Conservation (phyloP, 2,329 filamentous ascomycete species). For the Penicillium corylophilum region DNA sequence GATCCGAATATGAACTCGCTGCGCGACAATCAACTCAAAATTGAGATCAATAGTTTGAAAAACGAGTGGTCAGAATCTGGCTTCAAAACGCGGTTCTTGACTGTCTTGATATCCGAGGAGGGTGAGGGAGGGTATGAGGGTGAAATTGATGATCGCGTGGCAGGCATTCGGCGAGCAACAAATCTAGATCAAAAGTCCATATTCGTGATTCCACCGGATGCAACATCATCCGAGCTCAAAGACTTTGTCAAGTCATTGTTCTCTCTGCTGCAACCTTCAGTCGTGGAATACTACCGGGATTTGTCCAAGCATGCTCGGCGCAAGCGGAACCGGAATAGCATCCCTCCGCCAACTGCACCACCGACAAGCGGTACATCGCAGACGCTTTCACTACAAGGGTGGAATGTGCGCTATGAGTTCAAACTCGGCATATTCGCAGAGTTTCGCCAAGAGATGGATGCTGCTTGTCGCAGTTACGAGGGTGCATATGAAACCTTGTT, state of each 20-base stretch:
- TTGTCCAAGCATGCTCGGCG: constrained; percentile 87
- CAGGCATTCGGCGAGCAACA: constrained; percentile 74
- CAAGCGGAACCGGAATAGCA: constrained; percentile 76
- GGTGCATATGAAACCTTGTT: constrained; percentile 82
- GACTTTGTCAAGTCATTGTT: constrained; percentile 74
- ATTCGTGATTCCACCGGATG: constrained; percentile 76
- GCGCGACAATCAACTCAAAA: constrained; percentile 84
- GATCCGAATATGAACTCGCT: constrained; percentile 72
- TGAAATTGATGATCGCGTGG: constrained; percentile 72
- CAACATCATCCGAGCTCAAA: constrained; percentile 68
- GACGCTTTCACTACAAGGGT: constrained; percentile 78
- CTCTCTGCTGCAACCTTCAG: constrained; percentile 67
- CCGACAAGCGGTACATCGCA: constrained; percentile 82
- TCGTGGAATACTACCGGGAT: constrained; percentile 89
- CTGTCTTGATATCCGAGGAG: constrained; percentile 74
- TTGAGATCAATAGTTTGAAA: constrained; percentile 77
- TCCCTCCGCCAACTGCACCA: constrained; percentile 77
- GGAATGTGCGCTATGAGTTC: constrained; percentile 93
- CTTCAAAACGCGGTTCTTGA: constrained; percentile 74
- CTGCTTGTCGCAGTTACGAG: constrained; percentile 80
- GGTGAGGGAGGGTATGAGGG: constrained; percentile 60
- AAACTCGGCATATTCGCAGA: constrained; percentile 89
- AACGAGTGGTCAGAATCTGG: constrained; percentile 58
- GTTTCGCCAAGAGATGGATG: constrained; percentile 89
- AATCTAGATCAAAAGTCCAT: constrained; percentile 80